Base-by-base conservation (phyloP, 2,329 filamentous ascomycete genomes). In the Fusarium tjaetaba region DNA sequence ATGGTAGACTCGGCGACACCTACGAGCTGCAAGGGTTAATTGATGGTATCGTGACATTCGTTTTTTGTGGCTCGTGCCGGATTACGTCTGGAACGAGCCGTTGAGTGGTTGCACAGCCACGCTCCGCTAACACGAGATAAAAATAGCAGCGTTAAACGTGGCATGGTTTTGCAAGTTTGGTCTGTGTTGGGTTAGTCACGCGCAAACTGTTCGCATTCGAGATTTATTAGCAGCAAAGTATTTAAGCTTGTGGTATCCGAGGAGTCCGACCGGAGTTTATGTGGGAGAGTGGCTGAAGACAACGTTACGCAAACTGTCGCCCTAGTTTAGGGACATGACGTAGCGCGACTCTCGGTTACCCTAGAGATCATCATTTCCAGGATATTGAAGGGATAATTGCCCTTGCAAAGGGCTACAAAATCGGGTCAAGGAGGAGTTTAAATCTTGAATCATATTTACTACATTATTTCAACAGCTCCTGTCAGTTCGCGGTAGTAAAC, bases 81-180 rank as follows among this genome's bases (percentile, higher is more conserved):
- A 9, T 43, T 32, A 28, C 48, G 38, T 41, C 34, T 34, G 36
- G 16, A 56, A 41, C 32, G 11, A 58, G 32, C 55, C 20, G 55
- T 46, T 34, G 22, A 28, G 2, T 38, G 24, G 16, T 5, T 32
- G 53, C 53, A 38, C 65, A 43, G 65, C 52, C 64, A 45, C 53
- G 30, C 32, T 45, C 48, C 48, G 56, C 42, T 51, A 56, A 69
- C 43, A 64, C 65, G 65, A 69, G 66, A 45, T 69, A 55, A 69
- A 69, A 62, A 67, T 67, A 66, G 53, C 30, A 20, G 32, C 36
- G 39, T 11, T 36, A n/a, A n/a, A 26, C 32, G 32, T 59, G 46
- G 39, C 22, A 30, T 41, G 36, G 24, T 36, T 13, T 28, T 48
- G 5, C 10, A 20, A 46, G n/a, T 39, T 16, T 30, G 38, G 39